Conservation (phyloP, 2,329 filamentous ascomycete species). For the Colletotrichum viniferum region DNA sequence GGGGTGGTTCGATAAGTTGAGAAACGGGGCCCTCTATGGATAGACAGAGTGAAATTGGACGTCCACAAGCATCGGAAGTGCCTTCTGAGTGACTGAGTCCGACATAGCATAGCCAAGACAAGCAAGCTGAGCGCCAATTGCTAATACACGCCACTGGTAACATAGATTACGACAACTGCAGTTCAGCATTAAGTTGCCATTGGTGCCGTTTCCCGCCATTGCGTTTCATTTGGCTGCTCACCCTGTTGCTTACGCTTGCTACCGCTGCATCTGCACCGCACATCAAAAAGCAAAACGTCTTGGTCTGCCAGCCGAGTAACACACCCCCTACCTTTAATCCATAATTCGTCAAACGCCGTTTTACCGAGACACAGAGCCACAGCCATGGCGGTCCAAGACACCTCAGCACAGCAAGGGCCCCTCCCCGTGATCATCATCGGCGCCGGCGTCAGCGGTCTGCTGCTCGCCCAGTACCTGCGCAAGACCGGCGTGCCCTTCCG, state of each 20-base stretch:
- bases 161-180: neutral
- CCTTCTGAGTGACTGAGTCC: neutral
- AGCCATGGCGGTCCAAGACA: neutral
- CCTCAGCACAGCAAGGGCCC: neutral
- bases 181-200: neutral
- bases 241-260: neutral
- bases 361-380: neutral
- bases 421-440: constrained; percentile 39
- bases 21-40: neutral
- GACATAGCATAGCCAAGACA: neutral
- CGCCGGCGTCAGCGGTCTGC: constrained; percentile 40
- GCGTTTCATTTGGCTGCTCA: neutral
- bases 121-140: neutral
- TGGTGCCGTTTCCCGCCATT: neutral
- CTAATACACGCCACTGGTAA: neutral
- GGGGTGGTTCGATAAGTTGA: neutral
- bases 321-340: neutral
- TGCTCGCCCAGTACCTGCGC: constrained; percentile 39
- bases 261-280: neutral
- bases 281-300: neutral
- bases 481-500: constrained; percentile 42
- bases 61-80: neutral
- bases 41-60: neutral
- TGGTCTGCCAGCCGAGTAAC: neutral
- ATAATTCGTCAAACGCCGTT: neutral